Evolutionary conservation across 352 stramenopile genomes (phyloP), one percentile per base, ranked within the genome.

Genomic region (Globisporangium apiculatum): DNA sequence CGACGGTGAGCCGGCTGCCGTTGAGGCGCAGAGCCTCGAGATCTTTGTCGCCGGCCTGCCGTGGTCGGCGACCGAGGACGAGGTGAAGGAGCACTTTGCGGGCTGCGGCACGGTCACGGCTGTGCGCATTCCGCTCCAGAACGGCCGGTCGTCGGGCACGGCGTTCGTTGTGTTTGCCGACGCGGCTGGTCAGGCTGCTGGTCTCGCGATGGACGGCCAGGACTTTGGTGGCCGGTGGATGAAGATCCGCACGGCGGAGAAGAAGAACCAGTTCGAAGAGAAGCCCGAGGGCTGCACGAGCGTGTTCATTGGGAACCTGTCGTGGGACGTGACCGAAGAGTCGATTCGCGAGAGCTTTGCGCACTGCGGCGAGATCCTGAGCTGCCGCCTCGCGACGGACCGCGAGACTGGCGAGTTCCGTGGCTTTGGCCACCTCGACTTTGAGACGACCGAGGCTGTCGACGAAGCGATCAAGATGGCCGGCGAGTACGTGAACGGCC

Each of bases 371-470:
- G 93, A 98, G 66, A 98, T 99, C 67, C 57, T 76, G 17, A 84
- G 76, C 64, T 91, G 98, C 65, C 89, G 97, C 67, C 96, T 99
- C 54, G 94, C 94, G 1, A 97, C 86, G 35, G 96, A 99, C 80
- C 82, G 95, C 55, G 97, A 99, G 71, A 99, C 94, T 48, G 96
- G 96, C 42, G 89, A 98, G 57, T 99, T 99, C 85, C 97, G 97
- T 71, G 97, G 97, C 48, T 99, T 99, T 70, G 96, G 96, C 40
- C 96, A 99, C 81, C 78, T 99, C 48, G 94, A 99, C 72, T 99
- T 99, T 69, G 86, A 59, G 2, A 74, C 97, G n/a, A 97, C 88
- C 0, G 94, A 98, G 58, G 81, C 84, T 41, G 97, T 98, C 0
- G 94, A 98, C 58, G 74, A 84, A 51, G 89, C 83, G 11, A 83